A percentile compares a stretch with the other conserved stretches of the same genome.
Conservation (phyloP, 2,329 filamentous ascomycete species). For the Epicoccum sorghinum region DNA sequence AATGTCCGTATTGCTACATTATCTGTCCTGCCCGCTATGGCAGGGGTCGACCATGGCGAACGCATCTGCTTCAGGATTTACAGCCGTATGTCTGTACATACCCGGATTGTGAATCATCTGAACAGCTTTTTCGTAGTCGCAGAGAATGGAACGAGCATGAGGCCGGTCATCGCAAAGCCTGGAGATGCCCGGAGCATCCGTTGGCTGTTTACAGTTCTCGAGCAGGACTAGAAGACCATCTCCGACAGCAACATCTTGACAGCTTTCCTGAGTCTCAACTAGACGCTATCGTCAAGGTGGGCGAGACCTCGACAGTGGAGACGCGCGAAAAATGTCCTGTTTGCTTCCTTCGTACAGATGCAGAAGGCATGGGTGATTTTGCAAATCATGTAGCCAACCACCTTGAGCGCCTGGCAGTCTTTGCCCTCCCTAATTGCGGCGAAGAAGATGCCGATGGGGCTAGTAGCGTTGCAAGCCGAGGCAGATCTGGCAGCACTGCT, state of each 20-base stretch:
- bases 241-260: constrained; percentile 35
- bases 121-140: constrained; percentile 43
- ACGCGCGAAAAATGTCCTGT: constrained; percentile 41
- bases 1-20: constrained; percentile 48
- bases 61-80: constrained; percentile 45
- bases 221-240: constrained; percentile 36
- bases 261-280: constrained; percentile 39
- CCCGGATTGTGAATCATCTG: constrained; percentile 31
- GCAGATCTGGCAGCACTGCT: constrained; percentile 23
- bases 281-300: constrained; percentile 37
- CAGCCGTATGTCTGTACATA: constrained; percentile 49
- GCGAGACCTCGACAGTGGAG: constrained; percentile 42
- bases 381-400: constrained; percentile 47
- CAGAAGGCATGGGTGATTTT: constrained; percentile 32
- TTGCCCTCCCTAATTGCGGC: constrained; percentile 38
- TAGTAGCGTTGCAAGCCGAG: constrained; percentile 40
- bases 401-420: constrained; percentile 43
- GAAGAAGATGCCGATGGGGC: constrained; percentile 40
- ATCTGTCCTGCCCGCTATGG: constrained; percentile 48
- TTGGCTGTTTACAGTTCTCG: constrained; percentile 35
- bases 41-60: constrained; percentile 41
- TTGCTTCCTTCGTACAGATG: constrained; percentile 32
- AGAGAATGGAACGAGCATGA: constrained; percentile 48
- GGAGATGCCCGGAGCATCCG: constrained; percentile 46
- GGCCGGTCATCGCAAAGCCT: constrained; percentile 44